A percentile compares a stretch with the other conserved stretches of the same genome.
Evolutionary conservation across 2,329 filamentous ascomycete species (phyloP).

Genomic region (Trichoderma semiorbis): DNA sequence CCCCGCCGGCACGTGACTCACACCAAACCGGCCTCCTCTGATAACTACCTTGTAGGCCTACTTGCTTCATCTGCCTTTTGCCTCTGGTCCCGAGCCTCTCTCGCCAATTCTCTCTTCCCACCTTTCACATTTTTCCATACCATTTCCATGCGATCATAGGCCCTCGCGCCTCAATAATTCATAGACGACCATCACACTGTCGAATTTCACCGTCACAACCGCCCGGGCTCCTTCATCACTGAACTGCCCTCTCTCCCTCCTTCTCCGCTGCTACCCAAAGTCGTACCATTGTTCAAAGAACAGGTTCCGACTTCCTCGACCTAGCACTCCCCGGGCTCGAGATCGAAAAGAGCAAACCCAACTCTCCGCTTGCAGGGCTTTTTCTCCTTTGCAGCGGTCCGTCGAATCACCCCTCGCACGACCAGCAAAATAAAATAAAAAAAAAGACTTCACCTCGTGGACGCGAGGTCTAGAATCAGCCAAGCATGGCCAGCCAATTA

Average conservation of each 20-base stretch:
- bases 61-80: slow-evolving; percentile 26
- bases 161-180: slow-evolving; percentile 8
- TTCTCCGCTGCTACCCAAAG: slow-evolving; percentile 10
- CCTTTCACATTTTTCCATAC: not conserved
- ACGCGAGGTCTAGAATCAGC: slow-evolving; percentile 28
- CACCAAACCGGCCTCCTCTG: slow-evolving; percentile 23
- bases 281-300: slow-evolving; percentile 7
- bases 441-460: slow-evolving; percentile 24
- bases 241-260: slow-evolving; percentile 1
- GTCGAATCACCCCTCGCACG: slow-evolving; percentile 9
- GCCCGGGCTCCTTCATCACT: slow-evolving; percentile 10
- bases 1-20: slow-evolving; percentile 36
- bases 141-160: slow-evolving; percentile 11
- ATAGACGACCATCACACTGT: slow-evolving; percentile 4
- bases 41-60: slow-evolving; percentile 23
- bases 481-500: slow-evolving; percentile 44
- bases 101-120: slow-evolving; percentile 12
- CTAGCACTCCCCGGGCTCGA: not conserved
- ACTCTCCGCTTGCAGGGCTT: slow-evolving; percentile 15
- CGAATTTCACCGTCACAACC: not conserved
- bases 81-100: slow-evolving; percentile 2
- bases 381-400: slow-evolving; percentile 22
- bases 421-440: slow-evolving; percentile 8
- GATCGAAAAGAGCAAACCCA: not conserved
- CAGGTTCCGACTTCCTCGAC: not conserved